These are phyloP conservation scores for Phytophthora fragariae DNA, from an alignment of 352 stramenopile species.

Conservation along the genomic window DNA sequence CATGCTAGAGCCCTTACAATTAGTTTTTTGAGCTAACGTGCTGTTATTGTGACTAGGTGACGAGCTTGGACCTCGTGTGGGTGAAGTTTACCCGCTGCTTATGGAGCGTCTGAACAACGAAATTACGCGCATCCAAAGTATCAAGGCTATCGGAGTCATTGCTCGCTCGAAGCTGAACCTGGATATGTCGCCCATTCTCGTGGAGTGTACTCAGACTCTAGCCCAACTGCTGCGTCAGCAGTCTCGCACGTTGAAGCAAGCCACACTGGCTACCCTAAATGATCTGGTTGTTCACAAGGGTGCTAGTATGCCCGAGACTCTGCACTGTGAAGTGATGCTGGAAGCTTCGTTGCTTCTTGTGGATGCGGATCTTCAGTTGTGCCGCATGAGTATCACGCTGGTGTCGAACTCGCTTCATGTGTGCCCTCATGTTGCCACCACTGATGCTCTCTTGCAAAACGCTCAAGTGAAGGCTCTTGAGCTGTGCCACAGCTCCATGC, in stretches of 20 bases:
- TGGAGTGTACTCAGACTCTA: conserved; percentile 89
- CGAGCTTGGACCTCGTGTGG: conserved; percentile 79
- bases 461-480: conserved; percentile 83
- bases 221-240: conserved; percentile 95
- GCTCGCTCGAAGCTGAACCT: conserved; percentile 87
- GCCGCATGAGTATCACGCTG: conserved; percentile 93
- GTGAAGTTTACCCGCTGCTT: conserved; percentile 91
- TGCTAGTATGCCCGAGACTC: conserved; percentile 63
- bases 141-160: conserved; percentile 95
- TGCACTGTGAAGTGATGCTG: conserved; percentile 91
- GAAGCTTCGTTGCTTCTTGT: conserved; percentile 93
- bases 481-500: conserved; percentile 92
- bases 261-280: conserved; percentile 92
- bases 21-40: conserved; percentile 6
- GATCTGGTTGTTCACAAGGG: conserved; percentile 89
- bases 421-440: conserved; percentile 62
- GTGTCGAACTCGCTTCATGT: conserved; percentile 80
- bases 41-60: conserved; percentile 59
- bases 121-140: conserved; percentile 96
- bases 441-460: conserved; percentile 68
- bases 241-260: conserved; percentile 95
- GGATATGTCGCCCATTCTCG: conserved; percentile 93
- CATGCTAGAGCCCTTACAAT: background rate
- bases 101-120: conserved; percentile 98
- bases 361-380: conserved; percentile 97